Evolutionary conservation across 1,284 basidiomycete species (phyloP), one percentile per base, ranked within the genome.

Genomic region (Irpex lacteus): DNA sequence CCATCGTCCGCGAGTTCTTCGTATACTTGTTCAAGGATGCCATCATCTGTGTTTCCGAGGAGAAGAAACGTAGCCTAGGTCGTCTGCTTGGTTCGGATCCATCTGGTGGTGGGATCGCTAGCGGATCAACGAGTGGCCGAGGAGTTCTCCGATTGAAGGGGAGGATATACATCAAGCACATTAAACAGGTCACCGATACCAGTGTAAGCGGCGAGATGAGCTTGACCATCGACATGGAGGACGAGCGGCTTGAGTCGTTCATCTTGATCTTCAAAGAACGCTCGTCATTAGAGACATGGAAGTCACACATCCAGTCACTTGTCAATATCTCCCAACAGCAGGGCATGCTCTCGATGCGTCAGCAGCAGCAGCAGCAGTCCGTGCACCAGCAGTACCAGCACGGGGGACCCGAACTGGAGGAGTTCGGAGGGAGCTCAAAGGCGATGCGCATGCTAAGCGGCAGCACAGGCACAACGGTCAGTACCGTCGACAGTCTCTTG

Each of bases 11-110:
- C 63, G 94, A 97, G 74, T 96, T 97, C 75, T 94, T 91, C 73
- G 94, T 98, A 64, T 98, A 98, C 77, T 86, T 99, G 50, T 98
- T 98, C 85, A 90, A 91, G 71, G 94, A 98, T 73, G 97, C 97
- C 8, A 90, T 99, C 65, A 95, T 98, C 66, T 99, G 96, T 75
- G 94, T 98, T 13, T 87, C 93, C 21, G 97, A 98, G 74, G 96
- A 98, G 78, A 92, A 91, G 80, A 95, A 94, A 72, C 88, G 90
- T 21, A 83, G 88, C 1, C 80, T 94, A 1, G 88, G 88, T 4
- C 83, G 92, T 58, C 81, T 94, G 57, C 78, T 93, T 2, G 85
- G 87, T 37, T 85, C 81, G 54, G 83, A 81, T 53, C 82, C 85
- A 65, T 71, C 80, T 4, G 76, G 75, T 13, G 80, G 82, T 49